phyloP scores from a whole-genome alignment of 192 early-diverging fungal genomes.

The Coemansia sp. region DNA sequence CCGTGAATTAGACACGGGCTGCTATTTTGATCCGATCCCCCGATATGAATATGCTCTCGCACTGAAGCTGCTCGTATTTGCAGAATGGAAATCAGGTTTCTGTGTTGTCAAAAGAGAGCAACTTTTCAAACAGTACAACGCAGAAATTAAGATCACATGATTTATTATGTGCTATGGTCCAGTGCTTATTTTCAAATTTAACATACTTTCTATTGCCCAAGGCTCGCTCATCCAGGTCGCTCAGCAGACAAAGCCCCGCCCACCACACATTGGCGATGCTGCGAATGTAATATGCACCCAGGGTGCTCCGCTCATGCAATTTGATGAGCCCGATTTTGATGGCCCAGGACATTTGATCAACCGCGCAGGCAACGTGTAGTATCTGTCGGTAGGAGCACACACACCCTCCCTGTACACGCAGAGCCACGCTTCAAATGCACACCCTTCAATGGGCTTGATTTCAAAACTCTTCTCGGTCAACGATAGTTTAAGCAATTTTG shows the following conservation, averaged over 20 bases:
- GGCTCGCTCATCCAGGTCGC: constrained; percentile 42
- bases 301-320: constrained; percentile 40
- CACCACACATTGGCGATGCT: constrained; percentile 40
- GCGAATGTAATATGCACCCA: constrained; percentile 15
- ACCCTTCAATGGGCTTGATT: too few relatives aligned
- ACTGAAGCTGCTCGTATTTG: too few relatives aligned
- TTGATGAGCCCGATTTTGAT: constrained; percentile 16
- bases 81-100: too few relatives aligned
- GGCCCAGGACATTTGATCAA: neutral
- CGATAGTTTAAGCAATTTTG: too few relatives aligned
- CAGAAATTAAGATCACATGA: too few relatives aligned
- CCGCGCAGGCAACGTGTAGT: neutral
- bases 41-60: neutral
- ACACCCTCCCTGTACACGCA: neutral
- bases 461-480: too few relatives aligned
- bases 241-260: constrained; percentile 36
- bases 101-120: too few relatives aligned
- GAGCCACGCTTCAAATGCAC: neutral
- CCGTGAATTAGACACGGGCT: neutral
- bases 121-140: too few relatives aligned
- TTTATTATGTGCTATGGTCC: too few relatives aligned
- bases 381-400: neutral
- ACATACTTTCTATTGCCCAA: too few relatives aligned
- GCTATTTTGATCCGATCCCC: neutral
- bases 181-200: too few relatives aligned